Conservation (phyloP, 1,284 basidiomycete genomes). For the Cystobasidium slooffiae region DNA sequence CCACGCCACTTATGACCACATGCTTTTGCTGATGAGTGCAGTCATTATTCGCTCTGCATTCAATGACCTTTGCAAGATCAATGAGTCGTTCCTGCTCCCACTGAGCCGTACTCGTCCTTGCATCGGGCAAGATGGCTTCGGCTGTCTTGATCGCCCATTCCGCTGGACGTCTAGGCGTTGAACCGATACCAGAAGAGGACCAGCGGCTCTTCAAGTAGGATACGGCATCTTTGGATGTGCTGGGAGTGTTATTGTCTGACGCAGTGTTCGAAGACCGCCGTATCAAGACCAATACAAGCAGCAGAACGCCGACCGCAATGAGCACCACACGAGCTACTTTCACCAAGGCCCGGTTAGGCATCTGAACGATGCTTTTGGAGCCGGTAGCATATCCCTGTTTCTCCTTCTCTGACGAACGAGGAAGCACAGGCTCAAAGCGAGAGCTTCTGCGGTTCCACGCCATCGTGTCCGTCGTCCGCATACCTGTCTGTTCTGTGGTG, state of each 20-base stretch:
- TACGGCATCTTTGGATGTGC: neutral
- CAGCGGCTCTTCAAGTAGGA: conserved; percentile 8
- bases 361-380: neutral
- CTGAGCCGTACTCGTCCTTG: conserved; percentile 5
- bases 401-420: no score
- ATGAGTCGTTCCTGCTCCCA: conserved; percentile 18
- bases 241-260: neutral
- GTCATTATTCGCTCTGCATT: conserved; percentile 17
- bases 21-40: conserved; percentile 25
- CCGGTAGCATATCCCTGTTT: no score
- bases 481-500: no score
- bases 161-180: neutral
- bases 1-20: conserved; percentile 27
- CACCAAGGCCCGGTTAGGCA: conserved; percentile 1
- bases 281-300: neutral
- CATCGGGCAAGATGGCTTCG: conserved; percentile 22
- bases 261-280: neutral
- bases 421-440: no score
- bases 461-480: no score
- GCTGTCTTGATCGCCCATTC: conserved; percentile 19
- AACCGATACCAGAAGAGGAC: conserved; percentile 1
- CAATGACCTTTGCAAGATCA: conserved; percentile 13
- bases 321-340: neutral
- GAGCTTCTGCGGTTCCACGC: no score
- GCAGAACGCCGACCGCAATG: neutral